Evolutionary conservation across 305 asterid species (phyloP).

Genomic region (Solanum chacoense): DNA sequence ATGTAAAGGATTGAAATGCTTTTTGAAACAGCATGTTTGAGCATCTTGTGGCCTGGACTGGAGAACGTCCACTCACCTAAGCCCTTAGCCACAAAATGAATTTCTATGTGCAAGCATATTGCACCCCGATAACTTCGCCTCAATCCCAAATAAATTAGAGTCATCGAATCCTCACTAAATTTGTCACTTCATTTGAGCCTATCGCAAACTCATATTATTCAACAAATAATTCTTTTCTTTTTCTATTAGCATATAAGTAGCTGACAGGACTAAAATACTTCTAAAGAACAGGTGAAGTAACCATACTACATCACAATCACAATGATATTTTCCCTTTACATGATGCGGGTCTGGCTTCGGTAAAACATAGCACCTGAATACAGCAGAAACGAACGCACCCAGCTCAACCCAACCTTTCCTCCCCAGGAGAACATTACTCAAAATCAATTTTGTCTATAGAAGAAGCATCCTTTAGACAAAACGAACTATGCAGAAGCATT

Average conservation of each 20-base stretch:
- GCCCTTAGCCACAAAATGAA: neutral
- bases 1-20: neutral
- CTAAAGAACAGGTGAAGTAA: neutral
- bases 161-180: neutral
- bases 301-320: neutral
- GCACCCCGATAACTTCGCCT: neutral
- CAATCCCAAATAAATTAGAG: neutral
- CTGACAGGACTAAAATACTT: neutral
- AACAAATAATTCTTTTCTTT: neutral
- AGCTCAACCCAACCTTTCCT: neutral
- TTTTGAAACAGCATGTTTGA: neutral
- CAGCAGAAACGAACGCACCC: neutral
- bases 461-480: neutral
- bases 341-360: neutral
- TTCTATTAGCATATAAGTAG: neutral
- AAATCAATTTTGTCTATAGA: neutral
- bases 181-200: neutral
- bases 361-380: neutral
- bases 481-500: neutral
- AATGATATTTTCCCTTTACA: neutral
- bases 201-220: neutral
- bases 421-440: neutral
- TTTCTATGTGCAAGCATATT: neutral
- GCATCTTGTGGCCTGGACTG: neutral
- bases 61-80: neutral